phyloP scores from a whole-genome alignment of 306 rosid genomes.

The Vachellia pachyceras region DNA sequence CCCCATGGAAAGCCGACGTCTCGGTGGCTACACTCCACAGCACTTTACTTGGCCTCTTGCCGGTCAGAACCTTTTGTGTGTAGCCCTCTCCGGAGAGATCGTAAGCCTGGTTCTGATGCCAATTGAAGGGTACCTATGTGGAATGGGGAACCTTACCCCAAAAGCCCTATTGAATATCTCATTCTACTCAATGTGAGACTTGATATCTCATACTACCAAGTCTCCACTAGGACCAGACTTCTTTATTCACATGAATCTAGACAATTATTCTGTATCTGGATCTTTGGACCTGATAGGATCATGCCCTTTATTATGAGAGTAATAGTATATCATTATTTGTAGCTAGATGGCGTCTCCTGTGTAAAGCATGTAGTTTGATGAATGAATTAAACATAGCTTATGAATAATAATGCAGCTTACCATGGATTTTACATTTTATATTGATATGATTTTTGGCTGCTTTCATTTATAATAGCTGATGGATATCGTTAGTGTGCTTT shows the following conservation, averaged over 20 bases:
- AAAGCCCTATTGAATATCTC: too few relatives aligned
- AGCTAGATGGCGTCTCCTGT: neutral
- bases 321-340: constrained; percentile 13
- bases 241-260: neutral
- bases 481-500: neutral
- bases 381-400: neutral
- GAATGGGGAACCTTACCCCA: too few relatives aligned
- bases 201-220: too few relatives aligned
- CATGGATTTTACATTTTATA: neutral
- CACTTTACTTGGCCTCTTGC: too few relatives aligned
- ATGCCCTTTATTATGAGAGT: neutral
- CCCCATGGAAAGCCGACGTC: too few relatives aligned
- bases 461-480: neutral
- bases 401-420: neutral
- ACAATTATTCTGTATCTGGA: neutral
- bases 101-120: too few relatives aligned
- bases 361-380: neutral
- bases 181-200: too few relatives aligned
- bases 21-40: too few relatives aligned
- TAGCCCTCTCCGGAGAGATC: too few relatives aligned
- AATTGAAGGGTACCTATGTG: too few relatives aligned
- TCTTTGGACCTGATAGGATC: neutral
- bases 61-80: too few relatives aligned
- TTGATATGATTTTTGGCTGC: neutral
- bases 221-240: too few relatives aligned